Percentiles rank a stretch among this genome's conserved stretches.
These are phyloP conservation scores for Digitaria exilis DNA, from an alignment of 202 grass and related monocot species.

Conservation along the genomic window DNA sequence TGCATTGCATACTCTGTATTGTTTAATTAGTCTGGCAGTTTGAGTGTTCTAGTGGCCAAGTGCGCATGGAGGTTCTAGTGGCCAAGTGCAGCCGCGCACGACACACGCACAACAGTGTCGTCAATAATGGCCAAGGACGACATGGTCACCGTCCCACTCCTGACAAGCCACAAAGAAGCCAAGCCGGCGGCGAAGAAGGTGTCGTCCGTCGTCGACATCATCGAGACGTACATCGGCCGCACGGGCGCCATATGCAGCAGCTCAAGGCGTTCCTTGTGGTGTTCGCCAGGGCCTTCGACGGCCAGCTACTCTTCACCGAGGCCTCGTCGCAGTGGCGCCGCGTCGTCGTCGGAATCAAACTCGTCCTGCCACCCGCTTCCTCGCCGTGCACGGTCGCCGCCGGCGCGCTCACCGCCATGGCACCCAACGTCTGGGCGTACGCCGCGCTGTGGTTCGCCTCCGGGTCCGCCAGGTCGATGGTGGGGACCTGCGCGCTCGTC, in stretches of 20 bases:
- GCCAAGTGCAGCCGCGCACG: too few species aligned
- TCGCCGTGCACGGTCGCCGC: conserved; percentile 55
- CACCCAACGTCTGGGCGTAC: conserved; percentile 77
- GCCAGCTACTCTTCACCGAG: conserved; percentile 74
- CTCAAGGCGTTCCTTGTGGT: conserved; percentile 52
- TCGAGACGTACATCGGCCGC: conserved; percentile 63
- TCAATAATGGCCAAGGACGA: not conserved
- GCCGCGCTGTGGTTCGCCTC: conserved; percentile 57
- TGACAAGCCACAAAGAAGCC: conserved; percentile 10
- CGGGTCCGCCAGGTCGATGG: conserved; percentile 63
- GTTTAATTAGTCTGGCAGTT: too few species aligned
- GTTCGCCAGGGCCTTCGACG: conserved; percentile 66
- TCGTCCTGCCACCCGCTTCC: not conserved
- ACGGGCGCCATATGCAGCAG: conserved; percentile 43
- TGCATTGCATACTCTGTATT: too few species aligned
- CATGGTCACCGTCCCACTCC: conserved; percentile 38
- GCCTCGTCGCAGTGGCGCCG: conserved; percentile 71
- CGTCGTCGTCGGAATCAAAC: not conserved
- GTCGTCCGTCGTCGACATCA: conserved; percentile 51
- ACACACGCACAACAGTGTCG: not conserved
- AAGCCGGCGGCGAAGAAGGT: not conserved
- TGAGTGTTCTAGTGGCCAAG: too few species aligned
- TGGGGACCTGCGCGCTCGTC: conserved; percentile 59
- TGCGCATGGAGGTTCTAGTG: too few species aligned
- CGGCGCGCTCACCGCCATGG: conserved; percentile 51